A percentile compares a stretch with the other conserved stretches of the same genome.
Conservation (phyloP, 306 rosid genomes). For the Citrullus colocynthis region DNA sequence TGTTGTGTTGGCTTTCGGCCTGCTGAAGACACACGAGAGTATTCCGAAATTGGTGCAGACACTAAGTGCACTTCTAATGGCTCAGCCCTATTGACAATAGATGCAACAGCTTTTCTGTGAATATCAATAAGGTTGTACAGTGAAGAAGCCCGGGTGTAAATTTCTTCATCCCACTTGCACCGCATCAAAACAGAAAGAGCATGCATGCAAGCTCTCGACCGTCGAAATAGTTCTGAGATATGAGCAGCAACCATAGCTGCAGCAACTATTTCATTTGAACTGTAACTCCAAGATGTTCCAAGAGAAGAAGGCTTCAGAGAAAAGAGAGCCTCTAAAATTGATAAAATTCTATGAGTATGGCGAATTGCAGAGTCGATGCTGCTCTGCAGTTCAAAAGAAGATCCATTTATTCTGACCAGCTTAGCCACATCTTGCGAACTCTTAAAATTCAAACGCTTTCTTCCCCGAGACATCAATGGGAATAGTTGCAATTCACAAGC, state of each 20-base stretch:
- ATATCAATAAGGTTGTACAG: slow-evolving; percentile 84
- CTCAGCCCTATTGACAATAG: slow-evolving; percentile 84
- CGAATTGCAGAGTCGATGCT: slow-evolving; percentile 69
- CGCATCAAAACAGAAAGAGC: slow-evolving; percentile 86
- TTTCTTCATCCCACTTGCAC: slow-evolving; percentile 88
- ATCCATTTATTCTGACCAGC: slow-evolving; percentile 47
- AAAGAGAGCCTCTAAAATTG: slow-evolving; percentile 87
- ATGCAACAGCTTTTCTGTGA: slow-evolving; percentile 87
- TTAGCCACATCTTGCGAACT: slow-evolving; percentile 31
- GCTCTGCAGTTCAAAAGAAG: slow-evolving; percentile 42
- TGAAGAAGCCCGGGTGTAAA: slow-evolving; percentile 75
- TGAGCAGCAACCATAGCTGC: slow-evolving; percentile 99
- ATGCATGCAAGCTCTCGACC: slow-evolving; percentile 97
- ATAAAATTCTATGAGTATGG: slow-evolving; percentile 78
- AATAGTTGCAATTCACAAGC: slow-evolving; percentile 89
- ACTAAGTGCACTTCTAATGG: slow-evolving; percentile 77
- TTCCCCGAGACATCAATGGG: slow-evolving; percentile 59
- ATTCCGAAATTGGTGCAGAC: slow-evolving; percentile 39
- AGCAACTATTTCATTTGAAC: slow-evolving; percentile 96
- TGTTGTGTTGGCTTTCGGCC: slow-evolving; percentile 31
- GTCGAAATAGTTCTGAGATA: slow-evolving; percentile 85
- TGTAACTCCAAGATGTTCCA: slow-evolving; percentile 94
- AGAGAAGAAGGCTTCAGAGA: slow-evolving; percentile 86
- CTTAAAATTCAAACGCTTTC: slow-evolving; percentile 32
- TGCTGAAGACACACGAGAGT: slow-evolving; percentile 24